These are phyloP conservation scores for Kwoniella dendrophila DNA, from an alignment of 768 basidiomycete species.

Conservation along the genomic window DNA sequence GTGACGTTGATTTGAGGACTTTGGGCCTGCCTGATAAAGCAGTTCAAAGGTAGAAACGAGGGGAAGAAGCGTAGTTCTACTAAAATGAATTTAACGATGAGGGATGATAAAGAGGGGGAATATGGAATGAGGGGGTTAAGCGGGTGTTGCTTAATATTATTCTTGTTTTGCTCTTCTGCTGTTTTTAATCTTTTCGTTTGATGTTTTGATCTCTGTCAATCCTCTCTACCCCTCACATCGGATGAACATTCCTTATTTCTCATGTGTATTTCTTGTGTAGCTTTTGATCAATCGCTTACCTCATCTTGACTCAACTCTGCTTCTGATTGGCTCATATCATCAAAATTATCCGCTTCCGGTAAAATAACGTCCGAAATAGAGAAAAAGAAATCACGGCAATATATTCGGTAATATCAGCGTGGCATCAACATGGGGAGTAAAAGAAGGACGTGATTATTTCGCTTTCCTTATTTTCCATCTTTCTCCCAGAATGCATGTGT, in stretches of 20 bases:
- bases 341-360: not conserved
- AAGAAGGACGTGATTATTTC: not conserved
- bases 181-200: too few relatives aligned
- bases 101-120: not conserved
- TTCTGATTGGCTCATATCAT: not conserved
- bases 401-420: not conserved
- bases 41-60: not conserved
- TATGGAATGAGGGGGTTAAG: not conserved
- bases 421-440: not conserved
- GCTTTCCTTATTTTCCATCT: not conserved
- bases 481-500: not conserved
- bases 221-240: not conserved
- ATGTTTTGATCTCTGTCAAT: not conserved
- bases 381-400: conserved; percentile 4
- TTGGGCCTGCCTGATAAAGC: not conserved
- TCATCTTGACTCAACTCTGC: not conserved
- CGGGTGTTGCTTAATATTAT: not conserved
- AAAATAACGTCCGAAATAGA: conserved; percentile 5
- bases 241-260: not conserved
- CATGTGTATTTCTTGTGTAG: not conserved
- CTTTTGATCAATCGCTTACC: not conserved
- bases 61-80: not conserved
- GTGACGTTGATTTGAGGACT: conserved; percentile 10
- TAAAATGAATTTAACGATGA: too few relatives aligned
- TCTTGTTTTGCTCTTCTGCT: not conserved